Evolutionary conservation across 2,329 filamentous ascomycete genomes (phyloP).

Genomic region (Nannizziopsis arthrosporioides): DNA sequence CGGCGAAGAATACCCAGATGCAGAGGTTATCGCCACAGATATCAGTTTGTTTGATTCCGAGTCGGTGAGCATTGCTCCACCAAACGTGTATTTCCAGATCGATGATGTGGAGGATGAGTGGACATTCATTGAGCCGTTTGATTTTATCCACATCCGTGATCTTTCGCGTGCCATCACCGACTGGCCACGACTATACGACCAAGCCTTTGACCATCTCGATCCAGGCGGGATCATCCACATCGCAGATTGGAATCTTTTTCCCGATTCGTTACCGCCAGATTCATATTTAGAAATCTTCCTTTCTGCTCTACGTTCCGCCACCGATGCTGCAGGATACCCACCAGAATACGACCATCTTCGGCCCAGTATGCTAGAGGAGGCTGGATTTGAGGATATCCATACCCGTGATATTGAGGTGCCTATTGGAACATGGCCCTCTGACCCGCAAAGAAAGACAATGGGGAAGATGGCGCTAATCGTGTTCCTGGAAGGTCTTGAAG

Average conservation of each 20-base stretch:
- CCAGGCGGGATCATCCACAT: conserved; percentile 40
- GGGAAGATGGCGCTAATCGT: conserved; percentile 35
- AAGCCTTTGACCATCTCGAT: conserved; percentile 35
- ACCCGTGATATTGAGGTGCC: conserved; percentile 30
- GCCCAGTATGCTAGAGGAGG: conserved; percentile 29
- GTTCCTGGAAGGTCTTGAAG: conserved; percentile 32
- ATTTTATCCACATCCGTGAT: conserved; percentile 40
- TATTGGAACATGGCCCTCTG: conserved; percentile 29
- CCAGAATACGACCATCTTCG: conserved; percentile 36
- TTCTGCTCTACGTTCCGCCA: conserved; percentile 28
- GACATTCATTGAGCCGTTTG: conserved; percentile 40
- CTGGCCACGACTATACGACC: conserved; percentile 37
- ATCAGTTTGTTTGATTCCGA: conserved; percentile 35
- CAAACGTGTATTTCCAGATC: conserved; percentile 40
- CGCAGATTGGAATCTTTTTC: conserved; percentile 29
- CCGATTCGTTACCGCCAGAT: conserved; percentile 20
- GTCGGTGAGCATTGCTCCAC: conserved; percentile 24
- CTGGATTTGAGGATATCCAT: conserved; percentile 36
- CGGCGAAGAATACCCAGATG: conserved; percentile 27
- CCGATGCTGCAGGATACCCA: conserved; percentile 30
- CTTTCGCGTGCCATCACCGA: conserved; percentile 39
- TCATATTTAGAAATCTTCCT: conserved; percentile 28
- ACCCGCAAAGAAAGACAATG: conserved; percentile 25
- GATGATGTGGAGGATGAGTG: conserved; percentile 39
- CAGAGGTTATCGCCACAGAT: conserved; percentile 39